Percentiles rank a stretch among this genome's conserved stretches.
These are phyloP conservation scores for Venustampulla echinocandica DNA, from an alignment of 495 filamentous ascomycete genomes.

Conservation along the genomic window DNA sequence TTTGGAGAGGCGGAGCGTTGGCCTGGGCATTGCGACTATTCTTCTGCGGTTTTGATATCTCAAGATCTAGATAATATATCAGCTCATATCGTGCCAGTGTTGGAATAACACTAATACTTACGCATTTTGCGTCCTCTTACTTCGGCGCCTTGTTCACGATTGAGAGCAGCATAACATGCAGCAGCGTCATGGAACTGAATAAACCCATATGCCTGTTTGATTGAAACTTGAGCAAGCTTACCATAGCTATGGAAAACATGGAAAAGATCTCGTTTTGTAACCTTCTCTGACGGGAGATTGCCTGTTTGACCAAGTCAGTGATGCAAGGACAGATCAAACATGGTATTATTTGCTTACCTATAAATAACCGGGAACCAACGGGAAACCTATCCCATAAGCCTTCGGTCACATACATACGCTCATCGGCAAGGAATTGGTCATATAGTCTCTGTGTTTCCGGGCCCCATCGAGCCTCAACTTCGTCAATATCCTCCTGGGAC, in stretches of 20 bases:
- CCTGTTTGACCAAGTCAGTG: conserved; percentile 42
- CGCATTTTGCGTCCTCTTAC: conserved; percentile 83
- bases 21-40: conserved; percentile 48
- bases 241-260: conserved; percentile 82
- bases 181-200: conserved; percentile 79
- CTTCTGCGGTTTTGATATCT: conserved; percentile 84
- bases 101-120: conserved; percentile 42
- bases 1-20: conserved; percentile 29
- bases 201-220: conserved; percentile 96
- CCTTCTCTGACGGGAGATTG: conserved; percentile 85
- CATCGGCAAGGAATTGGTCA: conserved; percentile 73
- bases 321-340: neutral
- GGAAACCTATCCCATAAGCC: conserved; percentile 94
- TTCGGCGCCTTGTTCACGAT: conserved; percentile 65
- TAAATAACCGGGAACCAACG: conserved; percentile 74
- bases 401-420: conserved; percentile 72
- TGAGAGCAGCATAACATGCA: conserved; percentile 65
- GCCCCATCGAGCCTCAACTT: conserved; percentile 36
- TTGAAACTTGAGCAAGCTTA: conserved; percentile 84
- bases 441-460: conserved; percentile 63
- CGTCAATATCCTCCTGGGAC: conserved; percentile 10
- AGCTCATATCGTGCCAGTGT: conserved; percentile 1
- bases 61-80: conserved; percentile 56
- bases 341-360: conserved; percentile 57
- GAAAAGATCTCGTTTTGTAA: conserved; percentile 89